phyloP scores from a whole-genome alignment of 2,329 filamentous ascomycete genomes.

The Fusarium avenaceum region DNA sequence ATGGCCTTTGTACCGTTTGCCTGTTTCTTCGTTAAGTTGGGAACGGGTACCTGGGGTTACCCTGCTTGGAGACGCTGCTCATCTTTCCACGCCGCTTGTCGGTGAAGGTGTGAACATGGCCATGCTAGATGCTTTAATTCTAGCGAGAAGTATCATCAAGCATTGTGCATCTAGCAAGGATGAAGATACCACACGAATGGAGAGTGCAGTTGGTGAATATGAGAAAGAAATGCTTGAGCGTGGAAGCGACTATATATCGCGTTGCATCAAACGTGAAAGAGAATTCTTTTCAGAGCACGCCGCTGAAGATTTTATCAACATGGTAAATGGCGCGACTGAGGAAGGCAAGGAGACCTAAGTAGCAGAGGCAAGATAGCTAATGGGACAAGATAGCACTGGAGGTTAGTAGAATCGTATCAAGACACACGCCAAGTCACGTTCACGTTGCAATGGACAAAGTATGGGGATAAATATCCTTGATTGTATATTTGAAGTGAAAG shows the following conservation, averaged over 20 bases:
- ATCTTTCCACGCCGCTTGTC: slow-evolving; percentile 65
- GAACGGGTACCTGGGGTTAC: slow-evolving; percentile 58
- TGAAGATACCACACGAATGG: rapidly evolving
- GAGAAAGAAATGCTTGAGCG: slow-evolving; percentile 11
- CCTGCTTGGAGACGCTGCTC: slow-evolving; percentile 68
- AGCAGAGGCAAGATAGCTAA: no score
- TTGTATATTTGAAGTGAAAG: slow-evolving; percentile 26
- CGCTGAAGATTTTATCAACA: not conserved
- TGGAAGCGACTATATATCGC: not conserved
- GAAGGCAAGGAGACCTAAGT: not conserved
- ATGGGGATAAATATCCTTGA: slow-evolving; percentile 15
- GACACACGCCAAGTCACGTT: not conserved
- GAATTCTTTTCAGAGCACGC: not conserved
- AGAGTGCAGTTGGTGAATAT: not conserved
- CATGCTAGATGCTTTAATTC: slow-evolving; percentile 63
- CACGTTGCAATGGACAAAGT: rapidly evolving
- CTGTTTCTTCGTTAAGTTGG: slow-evolving; percentile 59
- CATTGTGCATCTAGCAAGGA: rapidly evolving
- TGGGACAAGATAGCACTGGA: no score
- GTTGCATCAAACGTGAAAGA: not conserved
- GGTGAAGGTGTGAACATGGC: slow-evolving; percentile 69
- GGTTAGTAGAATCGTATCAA: no score
- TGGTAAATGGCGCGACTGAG: not conserved
- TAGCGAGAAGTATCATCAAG: slow-evolving; percentile 53
- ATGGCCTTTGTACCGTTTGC: slow-evolving; percentile 56